These are phyloP conservation scores for Penicillium sumatraense DNA, from an alignment of 2,329 filamentous ascomycete genomes.

Conservation along the genomic window DNA sequence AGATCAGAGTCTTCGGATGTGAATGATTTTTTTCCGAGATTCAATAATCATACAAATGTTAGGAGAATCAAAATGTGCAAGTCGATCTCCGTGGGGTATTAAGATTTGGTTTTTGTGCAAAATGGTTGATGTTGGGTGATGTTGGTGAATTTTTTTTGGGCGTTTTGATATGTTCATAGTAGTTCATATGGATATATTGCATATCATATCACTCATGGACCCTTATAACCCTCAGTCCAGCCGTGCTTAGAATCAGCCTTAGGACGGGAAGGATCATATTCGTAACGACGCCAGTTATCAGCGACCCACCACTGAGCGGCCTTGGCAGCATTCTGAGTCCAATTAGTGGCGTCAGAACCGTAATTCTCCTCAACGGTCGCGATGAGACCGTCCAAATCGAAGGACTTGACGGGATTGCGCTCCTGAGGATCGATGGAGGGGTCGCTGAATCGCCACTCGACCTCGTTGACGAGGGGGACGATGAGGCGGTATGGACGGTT, in stretches of 20 bases:
- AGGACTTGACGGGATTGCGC: conserved; percentile 35
- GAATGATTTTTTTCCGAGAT: too few species aligned
- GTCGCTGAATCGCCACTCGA: conserved; percentile 44
- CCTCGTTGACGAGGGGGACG: conserved; percentile 79
- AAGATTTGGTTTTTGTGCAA: neutral
- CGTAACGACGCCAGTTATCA: conserved; percentile 34
- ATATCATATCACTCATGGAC: neutral
- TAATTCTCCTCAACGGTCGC: conserved; percentile 30
- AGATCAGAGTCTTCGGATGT: conserved; percentile 11
- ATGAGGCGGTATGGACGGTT: conserved; percentile 72
- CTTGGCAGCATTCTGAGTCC: conserved; percentile 41
- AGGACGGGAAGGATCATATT: conserved; percentile 15
- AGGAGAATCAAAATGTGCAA: neutral
- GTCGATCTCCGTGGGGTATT: neutral
- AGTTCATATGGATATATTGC: too few species aligned
- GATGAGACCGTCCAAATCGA: conserved; percentile 33
- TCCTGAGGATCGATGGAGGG: conserved; percentile 41
- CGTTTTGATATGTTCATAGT: neutral
- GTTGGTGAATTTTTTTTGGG: neutral
- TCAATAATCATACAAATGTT: conserved; percentile 13
- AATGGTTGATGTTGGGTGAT: too few species aligned
- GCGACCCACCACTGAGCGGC: conserved; percentile 47
- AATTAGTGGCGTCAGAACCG: conserved; percentile 38
- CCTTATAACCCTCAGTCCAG: neutral
- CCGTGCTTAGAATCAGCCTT: neutral